Evolutionary conservation across 306 rosid genomes (phyloP), one percentile per base, ranked within the genome.

Genomic region (Crotalaria pallida): DNA sequence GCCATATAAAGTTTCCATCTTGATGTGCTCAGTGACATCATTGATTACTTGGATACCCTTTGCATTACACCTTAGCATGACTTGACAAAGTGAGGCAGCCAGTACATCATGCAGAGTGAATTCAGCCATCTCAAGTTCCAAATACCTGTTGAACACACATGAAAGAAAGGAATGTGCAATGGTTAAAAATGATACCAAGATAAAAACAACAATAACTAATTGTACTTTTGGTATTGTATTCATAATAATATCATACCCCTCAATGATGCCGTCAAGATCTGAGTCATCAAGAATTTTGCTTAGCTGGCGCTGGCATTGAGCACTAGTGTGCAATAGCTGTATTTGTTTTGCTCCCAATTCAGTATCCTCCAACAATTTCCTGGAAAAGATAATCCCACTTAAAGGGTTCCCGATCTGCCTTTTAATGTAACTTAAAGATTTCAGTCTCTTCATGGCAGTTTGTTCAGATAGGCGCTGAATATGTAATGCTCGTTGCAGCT

Each of bases 211-310:
- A n/a, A 26, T 55, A 23, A 56, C 8, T 45, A 3, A 59, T 6
- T 27, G 62, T 34, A 67, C 19, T 19, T 62, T 6, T 73, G 2
- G 34, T 31, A 45, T 0, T 36, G 18, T 63, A 29, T 44, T 50
- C n/a, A 55, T 24, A 65, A 47, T 58, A 10, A 65, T 61, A 48
- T 40, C 88, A 72, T 88, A 94, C 99, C 97, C 96, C 10, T 91
- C 97, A 29, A 91, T 77, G 81, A 94, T 88, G 84, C 75, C 79
- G 79, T 91, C 97, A 71, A 94, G 91, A 78, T 94, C 97, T 0
- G 96, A 84, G 83, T 94, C 99, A 0, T 91, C 97, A 6, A 94
- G 91, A 71, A 94, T 72, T 82, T 88, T 94, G 87, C 88, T 87
- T 65, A 94, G 93, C 86, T 94, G 98, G 62, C 51, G 83, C 84